Evolutionary conservation across 768 basidiomycete species (phyloP).

Genomic region (Xerocomus brunneocitrinus): DNA sequence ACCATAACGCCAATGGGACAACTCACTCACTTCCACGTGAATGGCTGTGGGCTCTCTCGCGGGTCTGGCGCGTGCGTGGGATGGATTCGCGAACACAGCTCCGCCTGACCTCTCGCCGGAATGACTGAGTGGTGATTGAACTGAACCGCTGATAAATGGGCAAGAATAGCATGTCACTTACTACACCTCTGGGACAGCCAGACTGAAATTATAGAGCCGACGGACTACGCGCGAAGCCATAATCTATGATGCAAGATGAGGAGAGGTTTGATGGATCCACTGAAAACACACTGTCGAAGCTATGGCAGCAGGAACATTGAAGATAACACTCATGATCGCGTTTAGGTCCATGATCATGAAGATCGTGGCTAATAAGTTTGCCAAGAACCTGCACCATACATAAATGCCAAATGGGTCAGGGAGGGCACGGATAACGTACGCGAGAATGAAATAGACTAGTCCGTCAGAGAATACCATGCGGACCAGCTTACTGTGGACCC

Average conservation of each 20-base stretch:
- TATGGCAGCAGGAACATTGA: conserved; percentile 61
- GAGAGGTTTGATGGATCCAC: neutral
- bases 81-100: conserved; percentile 13
- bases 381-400: conserved; percentile 32
- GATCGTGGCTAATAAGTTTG: conserved; percentile 41
- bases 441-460: conserved; percentile 70
- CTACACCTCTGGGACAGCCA: conserved; percentile 27
- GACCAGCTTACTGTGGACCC: conserved; percentile 44
- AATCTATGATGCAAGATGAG: conserved; percentile 35
- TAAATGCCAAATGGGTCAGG: conserved; percentile 25
- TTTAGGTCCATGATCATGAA: conserved; percentile 68
- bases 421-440: conserved; percentile 38
- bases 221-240: conserved; percentile 59
- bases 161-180: conserved; percentile 9
- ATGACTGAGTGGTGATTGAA: conserved; percentile 5
- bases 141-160: neutral
- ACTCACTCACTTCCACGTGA: conserved; percentile 32
- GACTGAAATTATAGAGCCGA: conserved; percentile 48
- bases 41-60: conserved; percentile 20
- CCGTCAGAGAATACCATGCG: conserved; percentile 69
- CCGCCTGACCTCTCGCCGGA: conserved; percentile 20
- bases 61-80: conserved; percentile 14
- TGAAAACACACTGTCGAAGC: conserved; percentile 38
- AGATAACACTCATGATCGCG: conserved; percentile 60
- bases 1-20: neutral